Evolutionary conservation across 1,284 basidiomycete genomes (phyloP).

Genomic region (Cutaneotrichosporon cyanovorans): DNA sequence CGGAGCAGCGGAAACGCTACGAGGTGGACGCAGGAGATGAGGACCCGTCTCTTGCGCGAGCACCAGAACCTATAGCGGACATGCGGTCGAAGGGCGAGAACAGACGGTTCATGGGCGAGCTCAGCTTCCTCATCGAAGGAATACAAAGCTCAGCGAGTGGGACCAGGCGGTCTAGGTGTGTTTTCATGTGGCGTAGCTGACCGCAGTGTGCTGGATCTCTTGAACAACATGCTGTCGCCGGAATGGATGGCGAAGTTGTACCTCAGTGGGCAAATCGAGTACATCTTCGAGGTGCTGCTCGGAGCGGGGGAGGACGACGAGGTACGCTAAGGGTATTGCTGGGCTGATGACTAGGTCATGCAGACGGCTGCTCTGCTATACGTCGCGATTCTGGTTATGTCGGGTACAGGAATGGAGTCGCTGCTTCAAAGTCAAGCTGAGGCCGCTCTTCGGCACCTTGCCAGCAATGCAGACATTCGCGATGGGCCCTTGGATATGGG

Average conservation of each 20-base stretch:
- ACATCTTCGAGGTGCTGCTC: constrained; percentile 24
- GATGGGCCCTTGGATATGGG: constrained; percentile 9
- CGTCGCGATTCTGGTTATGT: constrained; percentile 17
- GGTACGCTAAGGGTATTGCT: not conserved
- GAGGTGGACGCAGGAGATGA: constrained; percentile 32
- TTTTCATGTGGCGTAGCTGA: not conserved
- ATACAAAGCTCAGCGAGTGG: constrained; percentile 17
- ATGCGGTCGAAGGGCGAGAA: constrained; percentile 43
- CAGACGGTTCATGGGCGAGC: constrained; percentile 40
- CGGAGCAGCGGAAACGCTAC: constrained; percentile 35
- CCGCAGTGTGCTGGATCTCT: constrained; percentile 33
- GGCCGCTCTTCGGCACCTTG: constrained; percentile 6
- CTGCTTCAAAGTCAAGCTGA: constrained; percentile 16
- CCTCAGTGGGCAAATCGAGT: constrained; percentile 36
- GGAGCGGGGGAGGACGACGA: constrained; percentile 20
- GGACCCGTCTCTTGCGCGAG: constrained; percentile 23
- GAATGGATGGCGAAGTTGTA: constrained; percentile 34
- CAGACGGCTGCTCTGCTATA: constrained; percentile 25
- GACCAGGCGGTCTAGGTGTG: constrained; percentile 27
- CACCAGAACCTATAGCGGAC: constrained; percentile 36
- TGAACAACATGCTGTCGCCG: constrained; percentile 32
- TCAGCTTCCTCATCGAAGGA: constrained; percentile 34
- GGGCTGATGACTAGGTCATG: constrained; percentile 12
- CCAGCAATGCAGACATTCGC: constrained; percentile 4
- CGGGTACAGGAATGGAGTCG: constrained; percentile 14